These are phyloP conservation scores for Pyrrhoderma noxium DNA, from an alignment of 1,284 basidiomycete species.

Conservation along the genomic window DNA sequence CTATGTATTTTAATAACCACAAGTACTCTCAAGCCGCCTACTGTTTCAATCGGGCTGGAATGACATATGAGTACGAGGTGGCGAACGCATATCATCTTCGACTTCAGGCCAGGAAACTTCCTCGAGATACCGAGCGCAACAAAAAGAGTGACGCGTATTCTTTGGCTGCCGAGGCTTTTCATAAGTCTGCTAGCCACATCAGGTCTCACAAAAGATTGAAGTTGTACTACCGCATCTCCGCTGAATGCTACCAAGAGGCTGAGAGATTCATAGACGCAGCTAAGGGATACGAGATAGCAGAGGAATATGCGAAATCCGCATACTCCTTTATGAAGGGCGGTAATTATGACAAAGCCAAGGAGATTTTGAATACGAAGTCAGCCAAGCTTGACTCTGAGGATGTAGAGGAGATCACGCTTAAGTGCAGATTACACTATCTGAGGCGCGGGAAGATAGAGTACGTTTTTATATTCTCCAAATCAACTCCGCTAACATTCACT, in stretches of 20 bases:
- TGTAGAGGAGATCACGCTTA: too few relatives aligned
- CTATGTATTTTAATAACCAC: slow-evolving; percentile 44
- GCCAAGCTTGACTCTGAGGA: slow-evolving; percentile 26
- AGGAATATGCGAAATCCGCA: slow-evolving; percentile 39
- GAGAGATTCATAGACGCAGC: slow-evolving; percentile 39
- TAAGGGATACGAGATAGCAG: slow-evolving; percentile 35
- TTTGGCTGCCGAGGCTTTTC: slow-evolving; percentile 44
- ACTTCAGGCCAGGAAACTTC: slow-evolving; percentile 33
- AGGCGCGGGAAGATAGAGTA: too few relatives aligned
- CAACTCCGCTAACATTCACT: too few relatives aligned
- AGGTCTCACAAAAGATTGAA: slow-evolving; percentile 25
- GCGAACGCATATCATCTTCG: slow-evolving; percentile 40
- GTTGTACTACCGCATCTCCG: slow-evolving; percentile 43
- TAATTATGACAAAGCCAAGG: slow-evolving; percentile 47
- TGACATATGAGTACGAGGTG: slow-evolving; percentile 38
- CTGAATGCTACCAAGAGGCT: slow-evolving; percentile 43
- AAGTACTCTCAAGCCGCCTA: slow-evolving; percentile 54
- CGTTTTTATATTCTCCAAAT: too few relatives aligned
- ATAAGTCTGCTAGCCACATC: slow-evolving; percentile 28
- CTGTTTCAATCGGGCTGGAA: slow-evolving; percentile 50
- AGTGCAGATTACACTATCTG: too few relatives aligned
- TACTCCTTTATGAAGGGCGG: slow-evolving; percentile 42
- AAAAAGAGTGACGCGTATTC: slow-evolving; percentile 32
- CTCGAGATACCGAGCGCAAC: slow-evolving; percentile 27
- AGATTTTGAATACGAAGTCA: slow-evolving; percentile 33